Evolutionary conservation across 805 yeast species (phyloP).

Genomic region (Lipomyces kockii): DNA sequence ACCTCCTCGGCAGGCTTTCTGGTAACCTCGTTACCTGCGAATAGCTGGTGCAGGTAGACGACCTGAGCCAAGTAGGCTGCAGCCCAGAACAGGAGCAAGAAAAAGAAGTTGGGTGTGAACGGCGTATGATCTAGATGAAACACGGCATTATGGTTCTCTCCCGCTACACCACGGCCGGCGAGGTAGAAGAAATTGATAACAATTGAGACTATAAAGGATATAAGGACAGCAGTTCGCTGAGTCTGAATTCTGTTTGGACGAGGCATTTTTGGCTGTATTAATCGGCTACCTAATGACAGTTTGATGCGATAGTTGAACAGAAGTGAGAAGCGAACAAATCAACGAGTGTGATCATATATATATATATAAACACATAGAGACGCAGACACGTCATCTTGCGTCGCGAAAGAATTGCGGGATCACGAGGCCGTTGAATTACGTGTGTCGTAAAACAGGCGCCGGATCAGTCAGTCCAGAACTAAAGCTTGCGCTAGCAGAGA

Average conservation of each 20-base stretch:
- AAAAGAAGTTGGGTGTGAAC: constrained; percentile 56
- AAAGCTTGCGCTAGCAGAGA: not conserved
- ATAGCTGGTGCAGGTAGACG: constrained; percentile 43
- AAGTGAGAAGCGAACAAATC: not conserved
- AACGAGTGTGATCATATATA: not conserved
- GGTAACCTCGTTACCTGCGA: constrained; percentile 35
- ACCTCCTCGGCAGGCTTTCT: constrained; percentile 36
- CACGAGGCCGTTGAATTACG: not conserved
- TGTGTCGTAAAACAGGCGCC: not conserved
- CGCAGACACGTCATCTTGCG: not conserved
- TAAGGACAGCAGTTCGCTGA: constrained; percentile 49
- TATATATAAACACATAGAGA: not conserved
- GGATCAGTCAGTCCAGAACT: not conserved
- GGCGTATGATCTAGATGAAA: constrained; percentile 60
- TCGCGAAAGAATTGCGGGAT: not conserved
- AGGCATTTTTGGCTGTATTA: not conserved
- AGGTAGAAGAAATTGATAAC: constrained; percentile 62
- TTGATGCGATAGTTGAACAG: not conserved
- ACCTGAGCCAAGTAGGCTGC: constrained; percentile 59
- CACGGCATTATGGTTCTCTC: constrained; percentile 22
- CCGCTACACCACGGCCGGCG: constrained; percentile 57
- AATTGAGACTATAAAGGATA: constrained; percentile 60
- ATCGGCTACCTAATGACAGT: not conserved
- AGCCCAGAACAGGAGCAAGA: constrained; percentile 60
- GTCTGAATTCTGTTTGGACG: constrained; percentile 41